phyloP scores from a whole-genome alignment of 805 yeast species.

The Yamadazyma phyllophila region DNA sequence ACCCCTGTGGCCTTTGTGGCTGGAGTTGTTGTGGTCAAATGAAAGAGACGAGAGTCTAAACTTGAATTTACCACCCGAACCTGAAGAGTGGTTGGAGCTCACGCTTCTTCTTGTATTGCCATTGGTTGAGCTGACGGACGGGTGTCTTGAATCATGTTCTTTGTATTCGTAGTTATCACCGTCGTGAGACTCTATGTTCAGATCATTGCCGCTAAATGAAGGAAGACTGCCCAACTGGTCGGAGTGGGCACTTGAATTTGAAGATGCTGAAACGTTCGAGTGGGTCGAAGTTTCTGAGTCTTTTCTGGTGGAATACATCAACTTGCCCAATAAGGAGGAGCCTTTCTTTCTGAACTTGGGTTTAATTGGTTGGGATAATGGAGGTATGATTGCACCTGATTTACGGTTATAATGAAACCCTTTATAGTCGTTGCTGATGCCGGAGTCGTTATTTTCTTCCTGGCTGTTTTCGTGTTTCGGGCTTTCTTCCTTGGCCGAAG shows the following conservation, averaged over 20 bases:
- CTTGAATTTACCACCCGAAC: slow-evolving; percentile 27
- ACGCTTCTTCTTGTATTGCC: slow-evolving; percentile 16
- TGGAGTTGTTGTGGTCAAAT: slow-evolving; percentile 24
- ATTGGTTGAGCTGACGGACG: slow-evolving; percentile 1
- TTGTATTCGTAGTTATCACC: slow-evolving; percentile 1
- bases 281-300: slow-evolving; percentile 21
- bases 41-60: slow-evolving; percentile 37
- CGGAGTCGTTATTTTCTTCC: neutral
- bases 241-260: neutral
- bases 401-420: slow-evolving; percentile 40
- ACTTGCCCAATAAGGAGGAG: slow-evolving; percentile 36
- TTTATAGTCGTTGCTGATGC: slow-evolving; percentile 22
- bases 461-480: neutral
- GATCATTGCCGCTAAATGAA: neutral
- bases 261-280: neutral
- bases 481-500: neutral
- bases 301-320: slow-evolving; percentile 35
- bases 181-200: neutral
- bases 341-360: slow-evolving; percentile 43
- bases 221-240: slow-evolving; percentile 1
- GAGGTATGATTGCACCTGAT: slow-evolving; percentile 40
- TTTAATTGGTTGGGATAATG: slow-evolving; percentile 48
- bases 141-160: slow-evolving; percentile 4
- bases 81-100: slow-evolving; percentile 17
- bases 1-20: neutral